Percentiles rank a stretch among this genome's conserved stretches.
These are phyloP conservation scores for Aphanocladium album DNA, from an alignment of 2,329 filamentous ascomycete species.

Conservation along the genomic window DNA sequence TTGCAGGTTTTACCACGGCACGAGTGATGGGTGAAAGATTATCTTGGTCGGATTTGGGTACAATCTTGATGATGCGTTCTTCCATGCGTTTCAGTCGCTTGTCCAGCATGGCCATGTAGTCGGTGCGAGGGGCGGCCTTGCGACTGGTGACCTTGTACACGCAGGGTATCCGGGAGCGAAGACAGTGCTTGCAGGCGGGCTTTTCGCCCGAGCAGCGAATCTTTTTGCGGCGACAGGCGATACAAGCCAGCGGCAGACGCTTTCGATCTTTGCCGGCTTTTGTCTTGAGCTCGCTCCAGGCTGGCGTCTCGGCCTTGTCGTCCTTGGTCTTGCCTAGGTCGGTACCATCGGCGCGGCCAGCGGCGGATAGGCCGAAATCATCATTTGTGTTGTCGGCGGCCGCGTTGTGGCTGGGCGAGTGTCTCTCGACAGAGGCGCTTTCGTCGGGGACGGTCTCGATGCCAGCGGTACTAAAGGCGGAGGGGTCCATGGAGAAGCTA, in stretches of 20 bases:
- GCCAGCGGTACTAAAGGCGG: constrained; percentile 22
- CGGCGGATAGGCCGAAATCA: constrained; percentile 51
- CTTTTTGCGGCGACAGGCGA: constrained; percentile 94
- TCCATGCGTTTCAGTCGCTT: constrained; percentile 96
- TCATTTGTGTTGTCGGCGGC: constrained; percentile 52
- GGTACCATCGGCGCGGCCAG: constrained; percentile 45
- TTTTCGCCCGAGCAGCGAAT: constrained; percentile 97
- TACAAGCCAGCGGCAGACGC: constrained; percentile 85
- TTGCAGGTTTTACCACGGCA: constrained; percentile 77
- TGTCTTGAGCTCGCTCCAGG: constrained; percentile 80
- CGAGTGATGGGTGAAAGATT: constrained; percentile 63
- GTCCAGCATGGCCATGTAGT: constrained; percentile 99
- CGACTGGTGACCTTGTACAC: constrained; percentile 96
- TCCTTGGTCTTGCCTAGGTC: constrained; percentile 52
- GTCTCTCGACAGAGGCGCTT: constrained; percentile 35
- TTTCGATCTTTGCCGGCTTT: constrained; percentile 96
- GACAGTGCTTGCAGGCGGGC: constrained; percentile 93
- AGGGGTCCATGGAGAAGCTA: constrained; percentile 18
- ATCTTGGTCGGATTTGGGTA: constrained; percentile 79
- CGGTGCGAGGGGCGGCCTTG: constrained; percentile 88
- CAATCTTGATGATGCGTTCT: constrained; percentile 91
- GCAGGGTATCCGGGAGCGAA: constrained; percentile 87
- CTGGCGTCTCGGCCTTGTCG: constrained; percentile 55
- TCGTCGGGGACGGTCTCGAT: constrained; percentile 40
- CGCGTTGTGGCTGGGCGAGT: constrained; percentile 39